phyloP scores from a whole-genome alignment of 345 rosid species.

The Noccaea caerulescens region DNA sequence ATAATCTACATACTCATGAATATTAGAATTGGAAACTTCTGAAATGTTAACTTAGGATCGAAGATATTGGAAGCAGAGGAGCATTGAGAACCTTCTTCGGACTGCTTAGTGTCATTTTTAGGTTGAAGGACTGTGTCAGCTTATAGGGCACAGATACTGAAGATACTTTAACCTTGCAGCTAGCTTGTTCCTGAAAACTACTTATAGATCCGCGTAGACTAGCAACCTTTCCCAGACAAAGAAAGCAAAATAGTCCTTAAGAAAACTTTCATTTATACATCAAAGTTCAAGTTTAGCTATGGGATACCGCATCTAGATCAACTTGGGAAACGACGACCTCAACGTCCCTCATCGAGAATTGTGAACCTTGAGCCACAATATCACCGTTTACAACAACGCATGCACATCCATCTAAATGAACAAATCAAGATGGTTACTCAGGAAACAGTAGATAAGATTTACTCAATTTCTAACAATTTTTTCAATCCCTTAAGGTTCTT shows the following conservation, averaged over 20 bases:
- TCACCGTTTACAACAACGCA: constrained; percentile 85
- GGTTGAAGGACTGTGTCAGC: constrained; percentile 74
- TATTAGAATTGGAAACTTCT: not conserved
- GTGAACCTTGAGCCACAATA: constrained; percentile 88
- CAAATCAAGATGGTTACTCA: constrained; percentile 20
- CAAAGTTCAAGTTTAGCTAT: constrained; percentile 19
- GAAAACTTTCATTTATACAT: not conserved
- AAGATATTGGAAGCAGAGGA: constrained; percentile 16
- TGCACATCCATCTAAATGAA: constrained; percentile 78
- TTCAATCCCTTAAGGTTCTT: not conserved
- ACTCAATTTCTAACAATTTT: not conserved
- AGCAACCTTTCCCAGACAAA: constrained; percentile 70
- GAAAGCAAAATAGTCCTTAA: constrained; percentile 20
- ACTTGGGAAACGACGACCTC: constrained; percentile 89
- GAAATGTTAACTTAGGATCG: not conserved
- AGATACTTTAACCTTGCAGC: constrained; percentile 63
- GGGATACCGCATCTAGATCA: constrained; percentile 87
- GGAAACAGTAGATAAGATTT: not conserved
- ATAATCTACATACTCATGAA: constrained; percentile 51
- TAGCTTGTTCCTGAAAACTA: constrained; percentile 90
- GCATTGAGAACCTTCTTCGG: constrained; percentile 64
- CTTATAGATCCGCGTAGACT: constrained; percentile 88
- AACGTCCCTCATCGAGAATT: constrained; percentile 86
- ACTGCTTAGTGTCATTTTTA: constrained; percentile 68
- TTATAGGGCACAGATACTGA: constrained; percentile 69